These are phyloP conservation scores for Suillus subaureus DNA, from an alignment of 768 basidiomycete genomes.

Conservation along the genomic window DNA sequence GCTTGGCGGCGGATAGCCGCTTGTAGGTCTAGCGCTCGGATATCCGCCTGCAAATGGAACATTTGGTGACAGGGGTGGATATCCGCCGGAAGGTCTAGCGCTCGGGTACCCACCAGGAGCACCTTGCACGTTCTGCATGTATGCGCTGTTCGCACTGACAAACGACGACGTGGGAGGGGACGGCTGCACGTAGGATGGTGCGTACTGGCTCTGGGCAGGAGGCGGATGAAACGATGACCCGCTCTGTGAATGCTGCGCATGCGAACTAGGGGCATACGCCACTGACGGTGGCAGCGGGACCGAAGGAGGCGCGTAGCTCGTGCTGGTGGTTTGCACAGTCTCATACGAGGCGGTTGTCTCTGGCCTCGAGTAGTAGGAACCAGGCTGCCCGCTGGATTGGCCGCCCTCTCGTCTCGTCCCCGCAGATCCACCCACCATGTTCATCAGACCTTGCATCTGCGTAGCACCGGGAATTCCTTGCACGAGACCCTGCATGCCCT, in stretches of 20 bases:
- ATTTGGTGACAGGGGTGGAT: neutral
- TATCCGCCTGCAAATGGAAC: neutral
- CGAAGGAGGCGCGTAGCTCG: slow-evolving; percentile 16
- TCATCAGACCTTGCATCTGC: slow-evolving; percentile 45
- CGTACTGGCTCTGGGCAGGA: slow-evolving; percentile 32
- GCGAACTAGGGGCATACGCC: slow-evolving; percentile 13
- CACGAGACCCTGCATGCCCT: slow-evolving; percentile 47
- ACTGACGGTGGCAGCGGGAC: slow-evolving; percentile 13
- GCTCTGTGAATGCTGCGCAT: slow-evolving; percentile 10
- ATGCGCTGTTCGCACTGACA: neutral
- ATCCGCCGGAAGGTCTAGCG: neutral
- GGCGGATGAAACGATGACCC: slow-evolving; percentile 4
- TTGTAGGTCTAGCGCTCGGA: neutral
- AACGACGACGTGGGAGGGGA: neutral
- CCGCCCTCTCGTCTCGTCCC: slow-evolving; percentile 10
- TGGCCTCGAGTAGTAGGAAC: slow-evolving; percentile 30
- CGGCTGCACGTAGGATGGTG: slow-evolving; percentile 26
- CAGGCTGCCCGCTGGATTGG: slow-evolving; percentile 28
- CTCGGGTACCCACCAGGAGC: neutral
- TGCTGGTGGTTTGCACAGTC: neutral
- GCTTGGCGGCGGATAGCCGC: neutral
- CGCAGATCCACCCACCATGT: slow-evolving; percentile 23
- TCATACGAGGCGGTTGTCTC: neutral
- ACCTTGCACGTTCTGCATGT: neutral
- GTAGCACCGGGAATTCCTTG: slow-evolving; percentile 48